Evolutionary conservation across 176 grass and related monocot species (phyloP).

Genomic region (Neostapfia colusana): DNA sequence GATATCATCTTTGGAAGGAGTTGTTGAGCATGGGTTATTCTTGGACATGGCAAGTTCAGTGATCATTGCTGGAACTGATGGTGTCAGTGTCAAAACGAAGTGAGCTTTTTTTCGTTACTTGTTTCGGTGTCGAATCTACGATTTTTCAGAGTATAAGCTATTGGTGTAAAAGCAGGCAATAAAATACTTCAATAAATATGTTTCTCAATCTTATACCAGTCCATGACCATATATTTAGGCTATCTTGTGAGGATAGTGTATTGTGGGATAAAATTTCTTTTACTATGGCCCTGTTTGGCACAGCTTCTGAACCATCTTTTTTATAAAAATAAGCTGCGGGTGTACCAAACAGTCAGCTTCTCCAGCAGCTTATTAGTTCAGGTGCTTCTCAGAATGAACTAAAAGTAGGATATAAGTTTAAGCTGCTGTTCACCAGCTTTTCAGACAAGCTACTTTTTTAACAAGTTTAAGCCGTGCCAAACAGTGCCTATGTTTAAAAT

Average conservation of each 20-base stretch:
- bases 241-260: neutral
- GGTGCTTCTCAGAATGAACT: no score
- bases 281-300: no score
- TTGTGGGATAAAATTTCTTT: neutral
- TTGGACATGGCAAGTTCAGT: conserved; percentile 89
- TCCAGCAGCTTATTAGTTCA: no score
- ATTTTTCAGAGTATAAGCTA: conserved; percentile 27
- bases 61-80: conserved; percentile 87
- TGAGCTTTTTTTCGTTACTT: conserved; percentile 43
- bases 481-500: no score
- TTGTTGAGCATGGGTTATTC: conserved; percentile 93
- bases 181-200: conserved; percentile 46
- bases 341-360: no score
- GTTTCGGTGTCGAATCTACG: conserved; percentile 21
- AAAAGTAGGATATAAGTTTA: no score
- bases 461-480: no score
- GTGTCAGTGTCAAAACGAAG: conserved; percentile 80
- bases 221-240: neutral
- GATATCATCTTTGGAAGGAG: conserved; percentile 79
- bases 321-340: no score
- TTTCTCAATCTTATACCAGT: neutral
- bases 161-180: conserved; percentile 37
- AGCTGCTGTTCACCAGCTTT: no score
- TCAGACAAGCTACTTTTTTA: no score
- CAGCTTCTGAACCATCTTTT: no score